Evolutionary conservation across 2,329 filamentous ascomycete genomes (phyloP), one percentile per base, ranked within the genome.

Genomic region (Stachybotrys chlorohalonatus): DNA sequence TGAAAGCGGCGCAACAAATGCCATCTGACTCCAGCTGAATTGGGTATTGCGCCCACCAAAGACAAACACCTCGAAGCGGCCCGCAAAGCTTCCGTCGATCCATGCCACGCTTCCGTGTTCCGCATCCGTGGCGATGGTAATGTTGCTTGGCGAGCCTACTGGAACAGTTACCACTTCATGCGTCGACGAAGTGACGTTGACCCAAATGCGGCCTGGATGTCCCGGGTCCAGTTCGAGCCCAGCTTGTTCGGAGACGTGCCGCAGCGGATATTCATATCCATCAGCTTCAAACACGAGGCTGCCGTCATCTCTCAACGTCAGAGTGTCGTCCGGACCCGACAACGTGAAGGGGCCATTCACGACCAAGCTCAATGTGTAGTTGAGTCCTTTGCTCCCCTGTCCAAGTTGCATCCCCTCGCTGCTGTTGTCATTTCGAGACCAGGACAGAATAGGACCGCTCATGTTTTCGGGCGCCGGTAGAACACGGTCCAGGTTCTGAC

Each of bases 21-120:
- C 77, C 78, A 81, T 82, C 62, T 80, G 78, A 56, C 73, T 79
- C 79, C 78, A 81, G 36, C 76, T 79, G 50, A 79, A 76, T 51
- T 73, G 55, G 7, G 69, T 73, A 54, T 82, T 81, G 36, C 68
- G 70, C 2, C 79, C 79, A 0, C 78, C 78, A 58, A 72, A 81
- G 1, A 82, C 73, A 56, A 78, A 79, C 0, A 80, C 78, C 57
- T 82, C 78, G 53, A 81, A 81, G 9, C 79, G 63, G 0, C 79
- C 79, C 1, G 58, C 69, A 50, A 81, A 79, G 0, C 58, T 50
- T 7, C 68, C 73, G 54, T 78, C 61, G 0, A 79, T 58, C 75
- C 76, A 81, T 0, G 75, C 76, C 1, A 77, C 66, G 53, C 71
- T 78, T 0, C 79, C 78, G 13, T 74, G 71, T 7, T 73, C 60